Conservation (phyloP, 257 asterid species). For the Cordia subcordata region DNA sequence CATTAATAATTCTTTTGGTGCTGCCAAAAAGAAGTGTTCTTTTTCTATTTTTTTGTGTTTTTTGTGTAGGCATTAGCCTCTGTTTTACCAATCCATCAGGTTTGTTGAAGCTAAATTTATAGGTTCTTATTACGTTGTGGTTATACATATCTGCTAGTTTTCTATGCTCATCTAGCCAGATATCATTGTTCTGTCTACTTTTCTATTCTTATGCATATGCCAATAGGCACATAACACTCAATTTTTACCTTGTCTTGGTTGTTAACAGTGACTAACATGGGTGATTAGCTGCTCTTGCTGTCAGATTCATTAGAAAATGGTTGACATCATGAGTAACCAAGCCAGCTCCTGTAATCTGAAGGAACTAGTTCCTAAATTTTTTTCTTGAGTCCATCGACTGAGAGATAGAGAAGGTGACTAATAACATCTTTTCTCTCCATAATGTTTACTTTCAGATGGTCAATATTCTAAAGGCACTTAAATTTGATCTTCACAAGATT, state of each 20-base stretch:
- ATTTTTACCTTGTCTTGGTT: too few species aligned
- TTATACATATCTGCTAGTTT: too few species aligned
- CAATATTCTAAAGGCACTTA: conserved; percentile 35
- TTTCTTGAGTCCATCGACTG: conserved; percentile 38
- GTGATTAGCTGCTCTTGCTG: background rate
- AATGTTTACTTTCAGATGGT: conserved; percentile 33
- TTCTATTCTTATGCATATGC: background rate
- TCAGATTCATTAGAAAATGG: conserved; percentile 34
- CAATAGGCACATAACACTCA: background rate
- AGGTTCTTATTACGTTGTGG: too few species aligned
- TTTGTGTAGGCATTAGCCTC: too few species aligned
- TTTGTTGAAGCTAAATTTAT: conserved; percentile 1
- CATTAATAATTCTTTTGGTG: too few species aligned
- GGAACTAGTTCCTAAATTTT: conserved; percentile 30
- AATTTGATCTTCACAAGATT: conserved; percentile 33
- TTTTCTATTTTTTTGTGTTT: too few species aligned
- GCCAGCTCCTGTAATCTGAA: conserved; percentile 34
- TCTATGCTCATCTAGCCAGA: conserved; percentile 36
- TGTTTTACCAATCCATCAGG: conserved; percentile 41
- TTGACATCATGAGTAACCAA: conserved; percentile 35
- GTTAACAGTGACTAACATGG: background rate
- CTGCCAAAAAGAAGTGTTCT: too few species aligned
- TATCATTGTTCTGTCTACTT: conserved; percentile 17
- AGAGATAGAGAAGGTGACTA: conserved; percentile 37
- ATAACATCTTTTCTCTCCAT: conserved; percentile 33